Evolutionary conservation across 306 rosid species (phyloP).

Genomic region (Herpetospermum pedunculosum): DNA sequence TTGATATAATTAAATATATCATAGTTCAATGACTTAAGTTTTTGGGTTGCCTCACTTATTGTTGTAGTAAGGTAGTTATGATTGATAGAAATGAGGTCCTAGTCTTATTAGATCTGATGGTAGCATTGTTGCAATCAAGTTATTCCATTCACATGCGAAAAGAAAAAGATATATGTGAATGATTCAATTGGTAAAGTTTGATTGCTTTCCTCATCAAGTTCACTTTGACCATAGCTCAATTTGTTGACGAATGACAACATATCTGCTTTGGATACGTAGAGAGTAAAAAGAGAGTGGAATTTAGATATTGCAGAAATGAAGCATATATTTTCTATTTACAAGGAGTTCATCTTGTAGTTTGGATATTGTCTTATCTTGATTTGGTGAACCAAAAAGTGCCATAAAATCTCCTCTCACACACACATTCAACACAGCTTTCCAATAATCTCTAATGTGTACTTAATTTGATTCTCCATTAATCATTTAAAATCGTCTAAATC

Average conservation of each 20-base stretch:
- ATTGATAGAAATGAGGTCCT: no score
- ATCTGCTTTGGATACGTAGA: background rate
- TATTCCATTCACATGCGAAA: background rate
- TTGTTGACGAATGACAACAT: background rate
- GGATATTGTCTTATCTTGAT: no score
- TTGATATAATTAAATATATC: no score
- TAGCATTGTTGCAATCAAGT: background rate
- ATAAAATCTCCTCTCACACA: no score
- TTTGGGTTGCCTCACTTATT: no score
- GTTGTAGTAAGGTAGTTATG: no score
- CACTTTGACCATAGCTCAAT: background rate
- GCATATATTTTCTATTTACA: no score
- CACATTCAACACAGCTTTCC: background rate
- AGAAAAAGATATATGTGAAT: background rate
- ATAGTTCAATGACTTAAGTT: no score
- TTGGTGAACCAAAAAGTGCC: background rate
- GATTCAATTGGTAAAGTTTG: background rate
- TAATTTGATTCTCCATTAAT: background rate
- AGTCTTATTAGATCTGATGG: background rate
- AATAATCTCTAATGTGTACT: no score
- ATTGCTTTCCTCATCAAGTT: background rate
- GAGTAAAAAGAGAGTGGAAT: background rate
- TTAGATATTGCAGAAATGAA: background rate
- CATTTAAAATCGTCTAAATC: no score
- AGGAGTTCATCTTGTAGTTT: no score